Evolutionary conservation across 148 eudicot species (phyloP), one percentile per base, ranked within the genome.

Genomic region (Gaultheria prostrata): DNA sequence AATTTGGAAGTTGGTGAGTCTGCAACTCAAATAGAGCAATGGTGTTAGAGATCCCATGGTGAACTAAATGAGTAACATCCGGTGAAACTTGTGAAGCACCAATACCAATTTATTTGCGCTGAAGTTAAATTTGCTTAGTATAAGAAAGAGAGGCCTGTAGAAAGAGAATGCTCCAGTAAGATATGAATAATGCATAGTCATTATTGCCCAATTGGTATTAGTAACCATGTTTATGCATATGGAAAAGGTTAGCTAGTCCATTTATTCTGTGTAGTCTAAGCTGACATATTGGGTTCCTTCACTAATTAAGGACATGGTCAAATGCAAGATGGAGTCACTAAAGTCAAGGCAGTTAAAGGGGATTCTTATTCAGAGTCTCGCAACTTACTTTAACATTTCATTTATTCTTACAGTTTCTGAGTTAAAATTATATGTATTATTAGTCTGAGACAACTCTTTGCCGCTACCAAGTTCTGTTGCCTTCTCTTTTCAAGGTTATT

Each of bases 1-100:
- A 87, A 77, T 82, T 90, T 35, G 95, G 99, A 59, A 97, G 84
- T 61, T 85, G 91, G 92, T 97, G 99, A 76, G 87, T 93, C 99
- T 97, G 99, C 82, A 61, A 39, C 71, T 24, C 20, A 30, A 15
- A 6, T 13, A 46, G 28, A 67, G 11, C 30, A 81, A 32, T 30
- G 24, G 50, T 49, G 54, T 46, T 43, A 45, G 51, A n/a, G 48
- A 33, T 73, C 65, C 65, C 49, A 21, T 57, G 70, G 14, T 43
- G 26, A 59, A 17, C 35, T 61, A 30, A 61, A 59, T 70, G 61
- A 69, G 45, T 33, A 69, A 30, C 30, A 71, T 12, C 18, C 26
- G 61, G 61, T 48, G 83, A 67, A 69, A 81, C 11, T 18, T 18
- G 17, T 81, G 63, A 20, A 46, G 56, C 39, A 81, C 33, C 57